Base-by-base conservation (phyloP, 2,329 filamentous ascomycete genomes). In the Curvularia sp. region DNA sequence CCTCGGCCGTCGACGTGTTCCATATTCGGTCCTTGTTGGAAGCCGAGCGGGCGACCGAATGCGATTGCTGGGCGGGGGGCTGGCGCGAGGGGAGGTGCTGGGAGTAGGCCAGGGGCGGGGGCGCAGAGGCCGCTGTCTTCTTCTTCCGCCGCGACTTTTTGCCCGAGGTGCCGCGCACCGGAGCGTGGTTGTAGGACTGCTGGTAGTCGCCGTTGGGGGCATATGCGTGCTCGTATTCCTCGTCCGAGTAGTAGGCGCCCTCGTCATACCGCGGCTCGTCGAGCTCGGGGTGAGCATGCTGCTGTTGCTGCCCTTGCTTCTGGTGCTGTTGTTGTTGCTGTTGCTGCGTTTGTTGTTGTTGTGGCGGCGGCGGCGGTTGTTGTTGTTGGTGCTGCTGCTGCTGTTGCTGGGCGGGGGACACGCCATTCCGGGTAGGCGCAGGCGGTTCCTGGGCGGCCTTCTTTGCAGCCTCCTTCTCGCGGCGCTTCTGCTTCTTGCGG, bases 1-100 rank as follows among this genome's bases (percentile, higher is more conserved):
- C 95, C 78, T 98, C 93, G 66, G 92, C 87, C 9, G 92, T 95
- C 58, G 91, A 95, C 2, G 93, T 97, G 74, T 97, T 97, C 95
- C 95, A 99, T 78, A 99, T 97, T 77, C 92, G 93, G 73, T 95
- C 91, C 72, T 89, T 89, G 51, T 86, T 86, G 3, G 62, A 38
- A 67, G 73, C 82, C 22, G 62, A 75, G 61, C 80, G 80, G 44
- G 79, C 77, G 55, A 79, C 69, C 44, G 78, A 75, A 42, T 82
- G 75, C 33, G 81, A 73, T 47, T 79, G 75, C 43, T 80, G 80
- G 76, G 80, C 75, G 39, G 79, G 77, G 56, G 75, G 76, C 66
- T 61, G 76, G 74, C 59, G 77, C 62, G 71, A 66, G 18, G 68
- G 58, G 18, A 57, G 55, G 48, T 68, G 65, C 42, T 73, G 68